Evolutionary conservation across 2,329 filamentous ascomycete genomes (phyloP).

Genomic region (Geoglossum cookeanum): DNA sequence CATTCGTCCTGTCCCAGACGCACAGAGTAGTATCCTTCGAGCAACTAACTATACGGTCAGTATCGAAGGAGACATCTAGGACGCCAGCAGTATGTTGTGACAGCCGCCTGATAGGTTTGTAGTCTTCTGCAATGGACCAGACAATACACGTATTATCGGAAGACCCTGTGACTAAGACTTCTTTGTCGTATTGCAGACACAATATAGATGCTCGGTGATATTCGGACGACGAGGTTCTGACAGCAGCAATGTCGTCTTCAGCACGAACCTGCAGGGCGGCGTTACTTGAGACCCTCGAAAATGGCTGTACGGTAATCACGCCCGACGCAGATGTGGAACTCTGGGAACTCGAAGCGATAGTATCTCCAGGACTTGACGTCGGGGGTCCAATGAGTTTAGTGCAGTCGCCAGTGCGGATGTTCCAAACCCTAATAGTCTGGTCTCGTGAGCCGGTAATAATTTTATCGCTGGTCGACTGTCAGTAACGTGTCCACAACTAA

Average conservation of each 20-base stretch:
- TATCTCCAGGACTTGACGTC: slow-evolving; percentile 20
- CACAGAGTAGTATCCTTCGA: slow-evolving; percentile 91
- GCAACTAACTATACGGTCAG: slow-evolving; percentile 85
- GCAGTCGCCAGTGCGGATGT: slow-evolving; percentile 76
- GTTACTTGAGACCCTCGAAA: neutral
- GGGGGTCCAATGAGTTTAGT: slow-evolving; percentile 54
- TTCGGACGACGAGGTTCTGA: slow-evolving; percentile 9
- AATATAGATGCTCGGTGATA: slow-evolving; percentile 87
- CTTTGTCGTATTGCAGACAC: slow-evolving; percentile 83
- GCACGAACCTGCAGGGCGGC: neutral
- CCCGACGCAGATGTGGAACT: neutral
- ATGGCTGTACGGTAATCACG: slow-evolving; percentile 15
- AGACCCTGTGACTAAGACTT: slow-evolving; percentile 85
- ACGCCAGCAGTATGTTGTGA: slow-evolving; percentile 69
- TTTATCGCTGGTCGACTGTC: slow-evolving; percentile 43
- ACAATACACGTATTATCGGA: slow-evolving; percentile 85
- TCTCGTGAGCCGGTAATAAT: slow-evolving; percentile 94
- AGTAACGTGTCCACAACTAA: neutral
- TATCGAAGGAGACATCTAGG: slow-evolving; percentile 82
- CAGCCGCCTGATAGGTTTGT: slow-evolving; percentile 62
- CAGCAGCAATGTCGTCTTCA: slow-evolving; percentile 5
- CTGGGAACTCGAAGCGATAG: slow-evolving; percentile 17
- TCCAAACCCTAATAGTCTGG: slow-evolving; percentile 90
- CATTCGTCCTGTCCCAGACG: slow-evolving; percentile 77
- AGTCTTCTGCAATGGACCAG: slow-evolving; percentile 64